Base-by-base conservation (phyloP, 2,329 filamentous ascomycete species). In the Diaporthe destruens region DNA sequence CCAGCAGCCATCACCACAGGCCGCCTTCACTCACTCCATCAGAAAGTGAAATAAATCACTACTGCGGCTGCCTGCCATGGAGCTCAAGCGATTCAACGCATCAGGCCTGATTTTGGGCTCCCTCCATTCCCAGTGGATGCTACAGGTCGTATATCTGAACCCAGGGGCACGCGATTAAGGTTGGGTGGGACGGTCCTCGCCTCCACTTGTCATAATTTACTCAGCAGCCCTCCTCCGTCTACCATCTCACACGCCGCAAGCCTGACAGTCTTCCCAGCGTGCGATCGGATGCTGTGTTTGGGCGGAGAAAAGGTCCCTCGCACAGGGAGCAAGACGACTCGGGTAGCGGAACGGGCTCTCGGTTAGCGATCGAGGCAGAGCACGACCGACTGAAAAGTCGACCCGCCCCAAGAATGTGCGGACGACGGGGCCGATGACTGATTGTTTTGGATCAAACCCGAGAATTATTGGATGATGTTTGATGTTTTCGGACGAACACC, bases 161-260 rank as follows among this genome's bases (percentile, higher is more conserved):
- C 44, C 47, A 53, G 61, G 44, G 61, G 61, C 47, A 36, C 61
- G 32, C 61, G 47, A 66, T 53, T 39, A 66, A 29, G 61, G 44
- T 39, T 39, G 61, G 44, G 44, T 53, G 61, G 61, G 39, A 66
- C 61, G 32, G 32, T 66, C 32, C 47, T 66, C 29, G 47, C 44
- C 61, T 66, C 61, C 61, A 66, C 47, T 14, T 53, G n/a, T 66
- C 61, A 39, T 16, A 47, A 66, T 32, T 66, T 66, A 32, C 61
- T 36, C 47, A 66, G 47, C 32, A 4, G 8, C n/a, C 12, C 16
- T 42, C 14, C 16, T 42, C 14, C 14, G 14, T 42, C 39, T 42
- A 14, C 39, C 39, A 11, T 3, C 39, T 6, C 47, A 39, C 44
- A 29, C 61, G 39, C 32, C 61, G 61, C 47, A 53, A 42, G 25